Evolutionary conservation across 208 protist genomes (phyloP), one percentile per base, ranked within the genome.

Genomic region (Trypanosoma cruzi): DNA sequence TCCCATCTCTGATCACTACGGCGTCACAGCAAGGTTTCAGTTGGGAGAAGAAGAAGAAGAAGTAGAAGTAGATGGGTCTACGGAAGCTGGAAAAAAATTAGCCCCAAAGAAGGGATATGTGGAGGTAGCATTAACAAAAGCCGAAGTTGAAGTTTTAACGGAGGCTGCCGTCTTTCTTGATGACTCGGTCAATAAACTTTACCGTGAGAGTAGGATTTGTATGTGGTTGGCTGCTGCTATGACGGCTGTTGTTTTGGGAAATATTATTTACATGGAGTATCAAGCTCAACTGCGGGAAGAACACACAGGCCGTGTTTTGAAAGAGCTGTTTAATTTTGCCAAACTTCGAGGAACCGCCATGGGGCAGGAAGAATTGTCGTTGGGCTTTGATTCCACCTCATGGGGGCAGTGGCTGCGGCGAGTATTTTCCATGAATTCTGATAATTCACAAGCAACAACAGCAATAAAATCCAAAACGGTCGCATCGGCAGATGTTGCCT

Each of bases 1-100:
- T 54, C 84, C 90, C 10, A 56, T 96, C 18, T 96, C 90, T 1
- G 90, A 96, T 59, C 90, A 96, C 84, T 96, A 88, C 68, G 90
- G 90, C 18, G 90, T 96, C n/a, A 88, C 88, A 10, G 80, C 81
- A 16, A 53, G 80, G 22, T 77, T 96, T n/a, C 55, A 57, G 13
- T 65, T 92, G 62, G 67, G 40, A 24, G 16, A 44, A 67, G 24
- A 53, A 42, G 50, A 44, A 14, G n/a, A n/a, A n/a, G n/a, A n/a
- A n/a, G n/a, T n/a, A n/a, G n/a, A n/a, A n/a, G n/a, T n/a, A n/a
- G n/a, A n/a, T n/a, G 40, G 40, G 8, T 2, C 8, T 2, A 44
- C 40, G 11, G 8, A 3, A 44, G 40, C 40, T 44, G 40, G 18
- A 44, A 7, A 44, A 7, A 44, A 16, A 14, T 13, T 14, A 44